A percentile compares a stretch with the other conserved stretches of the same genome.
Evolutionary conservation across 345 rosid species (phyloP).

Genomic region (Aurinia saxatilis): DNA sequence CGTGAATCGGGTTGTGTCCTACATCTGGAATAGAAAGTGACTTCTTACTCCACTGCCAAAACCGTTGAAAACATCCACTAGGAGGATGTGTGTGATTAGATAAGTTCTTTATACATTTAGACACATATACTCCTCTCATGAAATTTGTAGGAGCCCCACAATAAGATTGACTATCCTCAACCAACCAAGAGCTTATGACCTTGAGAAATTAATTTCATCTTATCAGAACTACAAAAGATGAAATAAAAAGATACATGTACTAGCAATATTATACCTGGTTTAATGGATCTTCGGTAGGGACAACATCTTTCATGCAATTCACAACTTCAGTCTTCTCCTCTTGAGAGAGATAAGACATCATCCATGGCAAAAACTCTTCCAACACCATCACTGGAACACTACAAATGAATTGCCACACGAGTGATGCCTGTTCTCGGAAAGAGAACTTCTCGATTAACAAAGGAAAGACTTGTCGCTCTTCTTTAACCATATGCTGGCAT

Average conservation of each 20-base stretch:
- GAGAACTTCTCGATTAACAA: conserved; percentile 69
- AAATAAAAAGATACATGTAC: conserved; percentile 10
- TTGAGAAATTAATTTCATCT: conserved; percentile 24
- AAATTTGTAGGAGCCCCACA: conserved; percentile 15
- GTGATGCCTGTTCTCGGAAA: conserved; percentile 66
- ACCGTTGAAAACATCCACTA: conserved; percentile 27
- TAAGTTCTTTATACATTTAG: conserved; percentile 18
- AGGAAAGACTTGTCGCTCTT: conserved; percentile 88
- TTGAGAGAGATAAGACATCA: conserved; percentile 63
- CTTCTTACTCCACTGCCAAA: conserved; percentile 25
- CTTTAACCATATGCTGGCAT: conserved; percentile 88
- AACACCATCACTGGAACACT: conserved; percentile 80
- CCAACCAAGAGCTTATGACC: conserved; percentile 60
- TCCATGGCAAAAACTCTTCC: conserved; percentile 78
- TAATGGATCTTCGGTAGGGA: conserved; percentile 59
- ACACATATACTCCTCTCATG: conserved; percentile 20
- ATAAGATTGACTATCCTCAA: conserved; percentile 25
- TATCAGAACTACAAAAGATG: conserved; percentile 14
- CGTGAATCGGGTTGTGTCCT: conserved; percentile 31
- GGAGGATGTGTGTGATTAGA: conserved; percentile 5
- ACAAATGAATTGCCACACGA: conserved; percentile 84
- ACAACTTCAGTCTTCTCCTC: conserved; percentile 55
- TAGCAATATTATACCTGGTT: conserved; percentile 39
- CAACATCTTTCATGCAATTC: conserved; percentile 56
- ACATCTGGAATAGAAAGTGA: conserved; percentile 7